These are phyloP conservation scores for Plasmopara viticola DNA, from an alignment of 352 stramenopile genomes.

Conservation along the genomic window DNA sequence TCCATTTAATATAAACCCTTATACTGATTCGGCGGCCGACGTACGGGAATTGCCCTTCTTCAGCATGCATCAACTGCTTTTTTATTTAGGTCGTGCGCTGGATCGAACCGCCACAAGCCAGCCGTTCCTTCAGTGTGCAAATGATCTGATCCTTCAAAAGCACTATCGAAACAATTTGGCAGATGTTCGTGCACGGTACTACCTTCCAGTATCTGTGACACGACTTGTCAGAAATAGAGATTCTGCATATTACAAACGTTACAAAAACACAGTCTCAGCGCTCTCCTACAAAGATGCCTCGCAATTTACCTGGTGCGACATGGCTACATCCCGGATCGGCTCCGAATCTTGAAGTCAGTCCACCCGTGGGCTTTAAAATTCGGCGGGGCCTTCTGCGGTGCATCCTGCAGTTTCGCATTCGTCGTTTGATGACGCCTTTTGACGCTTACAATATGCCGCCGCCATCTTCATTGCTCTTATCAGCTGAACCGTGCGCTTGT, in stretches of 20 bases:
- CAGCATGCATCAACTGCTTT: not conserved
- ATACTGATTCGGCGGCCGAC: conserved; percentile 8
- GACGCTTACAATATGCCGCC: conserved; percentile 12
- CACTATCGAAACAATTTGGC: conserved; percentile 7
- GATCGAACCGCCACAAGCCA: conserved; percentile 25
- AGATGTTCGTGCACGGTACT: no score
- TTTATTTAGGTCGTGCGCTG: conserved; percentile 5
- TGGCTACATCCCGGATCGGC: conserved; percentile 18
- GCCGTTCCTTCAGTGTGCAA: conserved; percentile 45
- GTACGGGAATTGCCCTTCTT: conserved; percentile 11
- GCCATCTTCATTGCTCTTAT: conserved; percentile 1
- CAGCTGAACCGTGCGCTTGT: conserved; percentile 4
- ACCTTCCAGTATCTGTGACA: no score
- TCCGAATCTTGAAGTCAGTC: no score
- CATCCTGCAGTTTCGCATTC: conserved; percentile 6
- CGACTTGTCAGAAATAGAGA: conserved; percentile 5
- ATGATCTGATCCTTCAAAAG: conserved; percentile 71
- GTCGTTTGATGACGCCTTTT: not conserved
- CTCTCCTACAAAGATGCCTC: not conserved
- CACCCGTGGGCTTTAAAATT: no score
- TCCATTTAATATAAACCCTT: conserved; percentile 6
- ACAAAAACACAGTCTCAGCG: not conserved
- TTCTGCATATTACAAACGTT: not conserved
- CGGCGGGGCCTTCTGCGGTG: not conserved
- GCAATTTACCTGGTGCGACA: not conserved